Conservation (phyloP, 306 rosid genomes). For the Gastrolobium villosum region DNA sequence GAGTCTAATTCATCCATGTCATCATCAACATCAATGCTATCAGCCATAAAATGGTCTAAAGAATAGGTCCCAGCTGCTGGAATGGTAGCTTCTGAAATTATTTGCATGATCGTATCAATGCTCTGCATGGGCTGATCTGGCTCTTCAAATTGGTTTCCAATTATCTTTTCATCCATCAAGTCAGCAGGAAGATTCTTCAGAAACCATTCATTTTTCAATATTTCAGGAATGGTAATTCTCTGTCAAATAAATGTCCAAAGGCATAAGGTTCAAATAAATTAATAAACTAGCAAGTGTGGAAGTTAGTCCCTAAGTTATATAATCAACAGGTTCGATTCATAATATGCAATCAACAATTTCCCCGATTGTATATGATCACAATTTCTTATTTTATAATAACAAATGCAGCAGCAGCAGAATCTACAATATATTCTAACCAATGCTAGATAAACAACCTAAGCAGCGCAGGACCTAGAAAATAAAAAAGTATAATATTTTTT, state of each 20-base stretch:
- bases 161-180: conserved; percentile 71
- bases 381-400: background rate
- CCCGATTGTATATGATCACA: background rate
- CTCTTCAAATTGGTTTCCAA: conserved; percentile 76
- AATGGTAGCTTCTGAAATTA: conserved; percentile 90
- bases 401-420: conserved; percentile 1
- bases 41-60: conserved; percentile 59
- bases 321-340: conserved; percentile 34
- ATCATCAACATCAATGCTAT: conserved; percentile 71
- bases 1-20: conserved; percentile 83
- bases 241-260: conserved; percentile 53
- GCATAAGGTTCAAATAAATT: conserved; percentile 22
- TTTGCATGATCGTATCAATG: conserved; percentile 84
- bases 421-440: background rate
- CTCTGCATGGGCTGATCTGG: conserved; percentile 97
- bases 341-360: conserved; percentile 2
- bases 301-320: conserved; percentile 18
- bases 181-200: conserved; percentile 87
- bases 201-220: conserved; percentile 84
- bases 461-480: background rate
- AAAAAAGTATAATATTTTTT: background rate
- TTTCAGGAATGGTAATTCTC: conserved; percentile 90
- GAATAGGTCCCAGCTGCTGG: conserved; percentile 76
- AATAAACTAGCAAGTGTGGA: conserved; percentile 27
- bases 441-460: background rate